Evolutionary conservation across 2,329 filamentous ascomycete genomes (phyloP).

Genomic region (Aspergillus ruber): DNA sequence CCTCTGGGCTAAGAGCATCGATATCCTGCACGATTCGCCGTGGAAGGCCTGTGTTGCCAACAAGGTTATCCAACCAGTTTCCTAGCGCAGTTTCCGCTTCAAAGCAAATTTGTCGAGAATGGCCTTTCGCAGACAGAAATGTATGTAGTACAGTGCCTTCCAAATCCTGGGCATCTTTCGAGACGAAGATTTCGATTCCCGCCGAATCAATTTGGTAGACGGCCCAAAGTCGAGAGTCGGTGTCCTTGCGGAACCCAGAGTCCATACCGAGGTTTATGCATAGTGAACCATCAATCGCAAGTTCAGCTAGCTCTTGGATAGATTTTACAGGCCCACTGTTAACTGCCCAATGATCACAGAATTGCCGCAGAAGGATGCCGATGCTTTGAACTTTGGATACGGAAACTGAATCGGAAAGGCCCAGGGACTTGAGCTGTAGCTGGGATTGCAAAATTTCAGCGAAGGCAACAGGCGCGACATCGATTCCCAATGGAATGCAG

Average conservation of each 20-base stretch:
- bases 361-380: slow-evolving; percentile 24
- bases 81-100: slow-evolving; percentile 34
- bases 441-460: slow-evolving; percentile 42
- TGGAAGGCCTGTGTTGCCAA: slow-evolving; percentile 25
- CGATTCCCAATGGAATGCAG: slow-evolving; percentile 44
- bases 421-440: slow-evolving; percentile 35
- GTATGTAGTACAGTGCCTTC: slow-evolving; percentile 41
- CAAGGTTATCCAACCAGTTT: slow-evolving; percentile 26
- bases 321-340: slow-evolving; percentile 17
- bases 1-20: slow-evolving; percentile 36
- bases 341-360: slow-evolving; percentile 19
- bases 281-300: slow-evolving; percentile 21
- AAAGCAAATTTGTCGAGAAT: slow-evolving; percentile 34
- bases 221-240: slow-evolving; percentile 36
- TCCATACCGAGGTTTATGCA: slow-evolving; percentile 33
- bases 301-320: slow-evolving; percentile 25
- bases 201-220: slow-evolving; percentile 33
- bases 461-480: slow-evolving; percentile 37
- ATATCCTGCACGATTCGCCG: slow-evolving; percentile 38
- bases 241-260: slow-evolving; percentile 34
- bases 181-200: slow-evolving; percentile 36
- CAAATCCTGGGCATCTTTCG: slow-evolving; percentile 39
- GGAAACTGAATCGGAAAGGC: slow-evolving; percentile 35
- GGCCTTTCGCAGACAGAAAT: slow-evolving; percentile 38
- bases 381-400: slow-evolving; percentile 29